A percentile compares a stretch with the other conserved stretches of the same genome.
These are phyloP conservation scores for Erythrophleum ivorense DNA, from an alignment of 331 rosid genomes.

Conservation along the genomic window DNA sequence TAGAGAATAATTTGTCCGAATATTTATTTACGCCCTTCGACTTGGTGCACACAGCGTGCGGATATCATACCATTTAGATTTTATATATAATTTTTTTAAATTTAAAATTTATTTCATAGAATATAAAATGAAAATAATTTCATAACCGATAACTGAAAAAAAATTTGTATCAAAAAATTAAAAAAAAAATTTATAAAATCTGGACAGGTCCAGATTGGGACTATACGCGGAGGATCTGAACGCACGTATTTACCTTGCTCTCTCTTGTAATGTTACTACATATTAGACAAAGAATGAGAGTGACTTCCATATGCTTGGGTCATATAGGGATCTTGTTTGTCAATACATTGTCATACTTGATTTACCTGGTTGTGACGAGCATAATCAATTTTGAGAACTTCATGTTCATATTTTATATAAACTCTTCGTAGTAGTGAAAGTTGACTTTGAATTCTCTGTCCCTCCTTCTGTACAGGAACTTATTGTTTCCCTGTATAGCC, in stretches of 20 bases:
- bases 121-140: too few relatives aligned
- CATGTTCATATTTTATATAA: neutral
- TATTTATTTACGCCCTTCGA: too few relatives aligned
- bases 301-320: neutral
- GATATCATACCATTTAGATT: too few relatives aligned
- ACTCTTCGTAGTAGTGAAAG: constrained; percentile 19
- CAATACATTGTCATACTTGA: neutral
- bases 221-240: too few relatives aligned
- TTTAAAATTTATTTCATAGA: too few relatives aligned
- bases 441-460: constrained; percentile 23
- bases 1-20: neutral
- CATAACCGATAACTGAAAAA: neutral
- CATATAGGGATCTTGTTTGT: neutral
- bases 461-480: constrained; percentile 58
- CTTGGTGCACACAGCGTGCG: too few relatives aligned
- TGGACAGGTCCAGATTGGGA: too few relatives aligned
- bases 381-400: neutral
- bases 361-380: neutral
- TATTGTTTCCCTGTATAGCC: constrained; percentile 55
- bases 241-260: neutral
- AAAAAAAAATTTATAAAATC: too few relatives aligned
- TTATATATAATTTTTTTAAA: too few relatives aligned
- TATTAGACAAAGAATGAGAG: neutral
- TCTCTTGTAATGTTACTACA: neutral
- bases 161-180: neutral